Evolutionary conservation across 2,329 filamentous ascomycete genomes (phyloP).

Genomic region (Pseudocercospora pini-densiflorae): DNA sequence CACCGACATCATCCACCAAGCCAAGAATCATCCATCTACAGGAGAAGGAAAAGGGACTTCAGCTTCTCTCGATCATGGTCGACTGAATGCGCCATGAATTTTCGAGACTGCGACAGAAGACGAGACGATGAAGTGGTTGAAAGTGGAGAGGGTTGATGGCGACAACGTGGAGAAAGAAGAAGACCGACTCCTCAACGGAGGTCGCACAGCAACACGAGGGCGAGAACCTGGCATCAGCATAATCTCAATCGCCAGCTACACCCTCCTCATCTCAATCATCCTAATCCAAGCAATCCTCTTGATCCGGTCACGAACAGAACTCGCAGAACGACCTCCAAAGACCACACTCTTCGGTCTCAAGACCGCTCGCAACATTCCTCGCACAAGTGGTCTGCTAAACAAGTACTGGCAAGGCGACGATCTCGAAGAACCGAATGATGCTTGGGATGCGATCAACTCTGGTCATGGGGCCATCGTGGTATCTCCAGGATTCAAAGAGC

Average conservation of each 20-base stretch:
- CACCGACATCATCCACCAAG: not conserved
- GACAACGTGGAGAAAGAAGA: not conserved
- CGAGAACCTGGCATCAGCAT: not conserved
- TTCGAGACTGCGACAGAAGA: not conserved
- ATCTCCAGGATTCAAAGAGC: not conserved
- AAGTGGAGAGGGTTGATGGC: not conserved
- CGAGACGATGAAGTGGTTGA: not conserved
- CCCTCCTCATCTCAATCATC: conserved; percentile 10
- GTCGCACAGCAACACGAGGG: not conserved
- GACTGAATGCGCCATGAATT: not conserved
- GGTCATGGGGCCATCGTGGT: conserved; percentile 15
- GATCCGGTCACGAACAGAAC: not conserved
- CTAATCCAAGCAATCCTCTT: conserved; percentile 4
- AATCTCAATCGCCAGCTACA: not conserved
- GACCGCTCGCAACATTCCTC: not conserved
- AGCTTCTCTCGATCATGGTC: not conserved
- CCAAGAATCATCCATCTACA: not conserved
- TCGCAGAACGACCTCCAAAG: conserved; percentile 3
- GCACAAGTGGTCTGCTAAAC: conserved; percentile 4
- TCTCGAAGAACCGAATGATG: not conserved
- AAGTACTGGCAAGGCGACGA: conserved; percentile 11
- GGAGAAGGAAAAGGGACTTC: not conserved
- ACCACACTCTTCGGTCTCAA: conserved; percentile 4
- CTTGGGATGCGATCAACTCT: conserved; percentile 14
- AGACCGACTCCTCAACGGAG: not conserved